phyloP scores from a whole-genome alignment of 1,284 basidiomycete species.

The Porogramme epimiltina region DNA sequence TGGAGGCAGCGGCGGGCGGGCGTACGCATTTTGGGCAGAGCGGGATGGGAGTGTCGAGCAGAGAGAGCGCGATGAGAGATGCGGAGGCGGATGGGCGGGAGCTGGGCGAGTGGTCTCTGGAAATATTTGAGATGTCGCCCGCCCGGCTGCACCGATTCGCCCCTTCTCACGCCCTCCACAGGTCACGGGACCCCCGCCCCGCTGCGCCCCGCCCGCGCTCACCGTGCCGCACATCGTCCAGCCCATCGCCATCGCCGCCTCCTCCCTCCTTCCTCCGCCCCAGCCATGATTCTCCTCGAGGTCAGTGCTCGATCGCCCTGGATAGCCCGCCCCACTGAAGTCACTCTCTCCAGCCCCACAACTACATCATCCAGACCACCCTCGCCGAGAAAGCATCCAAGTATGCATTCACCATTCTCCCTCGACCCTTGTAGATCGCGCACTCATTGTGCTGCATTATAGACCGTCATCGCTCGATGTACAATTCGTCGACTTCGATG shows the following conservation, averaged over 20 bases:
- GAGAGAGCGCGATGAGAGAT: constrained; percentile 2
- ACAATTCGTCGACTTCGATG: constrained; percentile 97
- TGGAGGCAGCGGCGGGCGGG: not conserved
- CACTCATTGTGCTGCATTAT: constrained; percentile 7
- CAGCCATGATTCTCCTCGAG: constrained; percentile 72
- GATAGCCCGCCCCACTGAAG: not conserved
- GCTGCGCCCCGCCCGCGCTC: constrained; percentile 1
- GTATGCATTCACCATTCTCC: constrained; percentile 44
- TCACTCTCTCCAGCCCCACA: constrained; percentile 67
- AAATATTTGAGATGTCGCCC: constrained; percentile 21
- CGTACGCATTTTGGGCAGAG: constrained; percentile 36
- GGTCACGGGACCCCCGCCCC: constrained; percentile 18
- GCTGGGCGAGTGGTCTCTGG: constrained; percentile 13
- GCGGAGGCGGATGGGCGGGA: constrained; percentile 1
- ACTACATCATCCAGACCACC: constrained; percentile 91
- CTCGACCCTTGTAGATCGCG: constrained; percentile 4
- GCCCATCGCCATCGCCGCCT: not conserved
- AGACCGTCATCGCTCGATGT: constrained; percentile 93
- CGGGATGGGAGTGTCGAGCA: constrained; percentile 5
- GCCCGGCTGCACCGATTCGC: constrained; percentile 5
- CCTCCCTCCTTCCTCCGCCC: not conserved
- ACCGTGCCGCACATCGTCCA: not conserved
- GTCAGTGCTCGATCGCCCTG: constrained; percentile 37
- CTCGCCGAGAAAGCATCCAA: constrained; percentile 88
- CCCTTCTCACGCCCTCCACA: constrained; percentile 23